Evolutionary conservation across 768 basidiomycete species (phyloP), one percentile per base, ranked within the genome.

Genomic region (Russula dissimulans): DNA sequence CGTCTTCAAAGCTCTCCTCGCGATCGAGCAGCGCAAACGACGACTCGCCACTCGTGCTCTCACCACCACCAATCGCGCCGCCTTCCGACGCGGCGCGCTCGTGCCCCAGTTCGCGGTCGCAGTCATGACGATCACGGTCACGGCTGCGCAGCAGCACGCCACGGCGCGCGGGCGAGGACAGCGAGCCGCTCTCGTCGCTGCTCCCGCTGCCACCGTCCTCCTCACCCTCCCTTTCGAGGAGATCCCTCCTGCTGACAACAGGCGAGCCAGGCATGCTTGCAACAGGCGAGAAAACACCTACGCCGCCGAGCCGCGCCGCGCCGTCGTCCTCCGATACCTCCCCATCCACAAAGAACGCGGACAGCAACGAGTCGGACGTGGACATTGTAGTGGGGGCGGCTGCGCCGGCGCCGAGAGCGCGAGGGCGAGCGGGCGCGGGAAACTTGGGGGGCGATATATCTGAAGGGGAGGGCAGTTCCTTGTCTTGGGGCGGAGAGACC

Each of bases 271-370:
- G 83, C 64, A 76, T 74, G 32, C 86, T 87, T 18, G 77, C 77
- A 44, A 81, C 83, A 52, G 89, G 89, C 7, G 87, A 89, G 67
- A 90, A 85, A 38, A 85, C 78, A 38, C 82, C 86, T 32, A 84
- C 87, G 12, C 87, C 88, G 0, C 86, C 80, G 46, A 89, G 74
- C 10, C 61, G 65, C 38, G 52, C 56, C 4, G 60, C 65, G 18
- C 60, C 54, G 51, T 62, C 64, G 6, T 57, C 51, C 6, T 65
- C 60, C n/a, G 41, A 43, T 31, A 48, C 29, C 26, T 48, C 59
- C 3, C 39, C 59, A 8, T 29, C 46, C 5, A 51, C 50, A 18
- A 42, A 56, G 34, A 46, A 49, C n/a, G 59, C 44, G 18, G 56
- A 55, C n/a, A 66, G 22, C 22, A 26, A 26, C 22, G 22, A 26